Base-by-base conservation (phyloP, 2,329 filamentous ascomycete genomes). In the Fusarium sp. region DNA sequence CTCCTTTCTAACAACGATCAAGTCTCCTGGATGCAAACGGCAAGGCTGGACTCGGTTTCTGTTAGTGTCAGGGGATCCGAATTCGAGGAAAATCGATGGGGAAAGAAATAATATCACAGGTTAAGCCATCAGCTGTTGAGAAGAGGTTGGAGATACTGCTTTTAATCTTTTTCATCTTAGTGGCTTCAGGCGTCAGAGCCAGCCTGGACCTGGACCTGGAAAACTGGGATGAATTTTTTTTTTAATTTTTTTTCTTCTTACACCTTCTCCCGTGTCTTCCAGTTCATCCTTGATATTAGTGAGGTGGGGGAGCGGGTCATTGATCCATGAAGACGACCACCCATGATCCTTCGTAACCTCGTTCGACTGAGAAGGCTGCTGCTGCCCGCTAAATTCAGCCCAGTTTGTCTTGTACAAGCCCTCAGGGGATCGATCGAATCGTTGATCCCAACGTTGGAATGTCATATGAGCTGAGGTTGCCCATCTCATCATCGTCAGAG, bases 181-280 rank as follows among this genome's bases (percentile, higher is more conserved):
- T 43, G 53, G 54, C 53, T 21, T 37, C 47, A 48, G 52, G 35
- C 63, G 26, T 52, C 55, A 48, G 28, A 42, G 43, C 57, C 53
- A 56, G 26, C 57, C 31, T 50, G 37, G 50, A 21, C 61, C 60
- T 54, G 33, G 33, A n/a, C 29, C 29, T 38, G 43, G 33, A 46
- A 33, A 54, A 50, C 44, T 56, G 38, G 54, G 57, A 64, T 68
- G 26, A 28, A 56, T 56, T 56, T 67, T 68, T 66, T 47, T 35
- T 35, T 37, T 42, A n/a, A n/a, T n/a, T n/a, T 47, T 28, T 33
- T 41, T 41, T 57, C 23, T 63, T 62, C 61, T 67, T 58, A 37
- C 39, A 28, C 21, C 49, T 69, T 67, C 66, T 70, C 63, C 53
- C 63, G 62, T 29, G 52, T 31, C 43, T 70, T 68, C 43, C 49